Evolutionary conservation across 768 basidiomycete species (phyloP), one percentile per base, ranked within the genome.

Genomic region (Pleurotus tuber-regium): DNA sequence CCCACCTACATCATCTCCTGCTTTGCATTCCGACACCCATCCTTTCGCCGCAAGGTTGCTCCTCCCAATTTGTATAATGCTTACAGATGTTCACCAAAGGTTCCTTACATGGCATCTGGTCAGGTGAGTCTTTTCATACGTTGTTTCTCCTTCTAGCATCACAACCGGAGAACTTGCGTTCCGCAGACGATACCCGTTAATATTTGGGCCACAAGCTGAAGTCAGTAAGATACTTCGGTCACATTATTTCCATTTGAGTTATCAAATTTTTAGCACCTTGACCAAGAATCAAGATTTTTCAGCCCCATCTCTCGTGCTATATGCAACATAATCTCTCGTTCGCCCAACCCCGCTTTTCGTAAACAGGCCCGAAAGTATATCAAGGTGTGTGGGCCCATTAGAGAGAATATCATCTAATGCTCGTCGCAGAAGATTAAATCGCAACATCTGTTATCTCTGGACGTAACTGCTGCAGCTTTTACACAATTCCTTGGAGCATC

Each of bases 171-270:
- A n/a, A n/a, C n/a, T n/a, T n/a, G n/a, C n/a, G n/a, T n/a, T 46
- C 56, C 35, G 26, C 57, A 91, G 89, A 59, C 82, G 83, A 2
- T 89, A 90, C 67, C 89, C 89, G 18, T 71, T 89, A 31, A 78
- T 90, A 51, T 92, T 91, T 63, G 89, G 89, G 2, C 65, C 73
- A 23, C 83, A 83, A 82, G 72, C 75, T 61, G 75, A 76, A 71
- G 88, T 85, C 70, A 50, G 65, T 63, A 35, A 14, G 41, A 36
- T 21, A 16, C 19, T 9, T 47, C 52, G 39, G 40, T 43, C 30
- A 25, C 14, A 24, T 47, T 41, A 53, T 43, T 33, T 23, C 39
- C 23, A 36, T 50, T 18, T 49, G 33, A 30, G 24, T 43, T 52
- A 24, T 19, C n/a, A 31, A 35, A 29, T 46, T 23, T 29, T 42